A percentile compares a stretch with the other conserved stretches of the same genome.
Conservation (phyloP, 164 flowering plant species). For the Vitis rotundifolia region DNA sequence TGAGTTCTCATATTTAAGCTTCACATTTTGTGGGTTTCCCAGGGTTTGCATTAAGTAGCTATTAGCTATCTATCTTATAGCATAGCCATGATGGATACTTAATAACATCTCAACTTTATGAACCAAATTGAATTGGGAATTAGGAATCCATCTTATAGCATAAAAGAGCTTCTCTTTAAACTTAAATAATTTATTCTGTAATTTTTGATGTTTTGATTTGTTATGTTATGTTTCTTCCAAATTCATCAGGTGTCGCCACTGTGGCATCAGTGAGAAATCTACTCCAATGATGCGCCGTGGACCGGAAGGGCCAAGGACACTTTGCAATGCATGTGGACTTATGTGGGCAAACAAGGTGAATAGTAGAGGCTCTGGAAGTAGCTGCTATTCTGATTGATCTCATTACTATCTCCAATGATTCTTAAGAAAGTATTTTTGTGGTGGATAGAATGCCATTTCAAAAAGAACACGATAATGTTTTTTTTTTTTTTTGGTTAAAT, state of each 20-base stretch:
- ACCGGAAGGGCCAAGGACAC: conserved; percentile 69
- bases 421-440: too few relatives aligned
- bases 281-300: conserved; percentile 78
- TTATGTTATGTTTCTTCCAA: background rate
- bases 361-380: background rate
- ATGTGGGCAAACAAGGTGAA: conserved; percentile 72
- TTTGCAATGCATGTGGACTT: conserved; percentile 74
- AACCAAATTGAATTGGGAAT: too few relatives aligned
- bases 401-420: too few relatives aligned
- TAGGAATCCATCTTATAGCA: background rate
- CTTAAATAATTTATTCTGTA: background rate
- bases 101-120: background rate
- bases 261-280: conserved; percentile 51
- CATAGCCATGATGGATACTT: too few relatives aligned
- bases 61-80: too few relatives aligned
- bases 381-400: too few relatives aligned
- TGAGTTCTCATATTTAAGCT: too few relatives aligned
- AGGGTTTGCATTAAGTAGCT: too few relatives aligned
- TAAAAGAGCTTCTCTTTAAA: background rate
- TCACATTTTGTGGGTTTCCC: too few relatives aligned
- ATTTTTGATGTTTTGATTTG: background rate
- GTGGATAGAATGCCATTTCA: too few relatives aligned
- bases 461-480: too few relatives aligned
- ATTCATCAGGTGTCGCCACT: conserved; percentile 49
- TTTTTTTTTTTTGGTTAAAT: too few relatives aligned